Conservation (phyloP, 2,329 filamentous ascomycete species). For the Zymoseptoria passerinii region DNA sequence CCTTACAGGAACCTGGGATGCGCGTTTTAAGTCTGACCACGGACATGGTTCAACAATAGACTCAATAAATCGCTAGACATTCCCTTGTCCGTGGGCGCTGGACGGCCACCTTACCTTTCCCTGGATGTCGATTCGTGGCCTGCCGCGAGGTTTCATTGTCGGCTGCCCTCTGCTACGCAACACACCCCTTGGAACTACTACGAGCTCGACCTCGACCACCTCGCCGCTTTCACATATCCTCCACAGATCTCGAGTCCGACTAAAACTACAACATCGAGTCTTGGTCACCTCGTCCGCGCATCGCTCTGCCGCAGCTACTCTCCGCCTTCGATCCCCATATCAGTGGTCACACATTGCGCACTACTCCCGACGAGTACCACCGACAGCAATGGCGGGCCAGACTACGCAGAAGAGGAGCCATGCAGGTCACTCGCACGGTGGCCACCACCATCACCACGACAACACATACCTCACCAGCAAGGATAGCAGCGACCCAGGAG, state of each 20-base stretch:
- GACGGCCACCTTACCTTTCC: conserved; percentile 1
- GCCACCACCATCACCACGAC: conserved; percentile 73
- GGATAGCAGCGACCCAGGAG: conserved; percentile 86
- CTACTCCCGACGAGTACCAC: conserved; percentile 12
- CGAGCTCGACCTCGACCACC: neutral
- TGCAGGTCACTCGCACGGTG: conserved; percentile 32
- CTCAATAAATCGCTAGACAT: neutral
- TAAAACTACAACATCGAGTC: conserved; percentile 10
- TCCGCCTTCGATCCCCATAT: conserved; percentile 17
- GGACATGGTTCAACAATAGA: neutral
- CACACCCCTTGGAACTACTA: neutral
- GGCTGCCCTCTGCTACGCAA: neutral
- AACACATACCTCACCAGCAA: conserved; percentile 71
- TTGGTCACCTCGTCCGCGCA: conserved; percentile 5
- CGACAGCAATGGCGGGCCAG: conserved; percentile 15
- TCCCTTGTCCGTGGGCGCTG: neutral
- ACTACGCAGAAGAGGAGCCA: conserved; percentile 24
- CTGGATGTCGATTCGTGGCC: conserved; percentile 2
- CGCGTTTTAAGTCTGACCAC: neutral
- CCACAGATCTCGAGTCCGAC: neutral
- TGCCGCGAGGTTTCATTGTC: conserved; percentile 1
- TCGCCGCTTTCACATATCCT: conserved; percentile 1
- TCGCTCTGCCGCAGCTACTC: neutral
- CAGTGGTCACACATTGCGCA: conserved; percentile 30
- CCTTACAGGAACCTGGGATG: neutral